phyloP scores from a whole-genome alignment of 352 stramenopile species.

The Pseudoperonospora humuli region DNA sequence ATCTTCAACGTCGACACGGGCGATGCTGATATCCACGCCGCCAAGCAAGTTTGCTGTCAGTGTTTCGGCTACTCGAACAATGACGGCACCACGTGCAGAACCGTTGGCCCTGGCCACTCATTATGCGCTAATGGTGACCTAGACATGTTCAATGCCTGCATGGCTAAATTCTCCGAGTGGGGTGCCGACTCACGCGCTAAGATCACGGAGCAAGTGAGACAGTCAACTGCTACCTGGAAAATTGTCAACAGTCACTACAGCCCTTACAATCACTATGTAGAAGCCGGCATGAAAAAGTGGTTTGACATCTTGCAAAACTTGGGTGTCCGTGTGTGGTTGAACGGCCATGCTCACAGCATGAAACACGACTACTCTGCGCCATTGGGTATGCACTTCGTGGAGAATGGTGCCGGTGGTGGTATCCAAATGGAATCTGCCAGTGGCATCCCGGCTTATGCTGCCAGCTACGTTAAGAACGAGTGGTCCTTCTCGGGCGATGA shows the following conservation, averaged over 20 bases:
- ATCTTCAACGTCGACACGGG: conserved; percentile 18
- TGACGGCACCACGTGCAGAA: conserved; percentile 3
- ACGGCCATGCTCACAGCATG: conserved; percentile 19
- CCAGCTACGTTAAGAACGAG: conserved; percentile 33
- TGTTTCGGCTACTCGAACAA: conserved; percentile 15
- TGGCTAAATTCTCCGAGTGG: conserved; percentile 8
- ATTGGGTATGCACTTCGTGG: conserved; percentile 51
- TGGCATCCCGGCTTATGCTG: conserved; percentile 34
- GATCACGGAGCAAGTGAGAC: background rate
- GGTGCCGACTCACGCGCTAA: conserved; percentile 4
- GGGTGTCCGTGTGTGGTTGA: conserved; percentile 38
- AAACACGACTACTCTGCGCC: conserved; percentile 40
- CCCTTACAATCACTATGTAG: conserved; percentile 8
- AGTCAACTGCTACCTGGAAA: conserved; percentile 20
- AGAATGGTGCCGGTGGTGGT: conserved; percentile 57
- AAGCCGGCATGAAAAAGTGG: conserved; percentile 11
- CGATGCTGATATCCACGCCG: conserved; percentile 7
- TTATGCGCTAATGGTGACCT: conserved; percentile 12
- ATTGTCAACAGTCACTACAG: conserved; percentile 19
- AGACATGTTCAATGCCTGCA: conserved; percentile 9
- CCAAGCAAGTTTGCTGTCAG: conserved; percentile 10
- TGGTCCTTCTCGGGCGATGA: conserved; percentile 28
- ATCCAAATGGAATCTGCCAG: conserved; percentile 45
- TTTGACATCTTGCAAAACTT: conserved; percentile 6
- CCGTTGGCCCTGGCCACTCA: conserved; percentile 3